Conservation (phyloP, 192 early-diverging fungal species). For the Rhizophagus clarus region DNA sequence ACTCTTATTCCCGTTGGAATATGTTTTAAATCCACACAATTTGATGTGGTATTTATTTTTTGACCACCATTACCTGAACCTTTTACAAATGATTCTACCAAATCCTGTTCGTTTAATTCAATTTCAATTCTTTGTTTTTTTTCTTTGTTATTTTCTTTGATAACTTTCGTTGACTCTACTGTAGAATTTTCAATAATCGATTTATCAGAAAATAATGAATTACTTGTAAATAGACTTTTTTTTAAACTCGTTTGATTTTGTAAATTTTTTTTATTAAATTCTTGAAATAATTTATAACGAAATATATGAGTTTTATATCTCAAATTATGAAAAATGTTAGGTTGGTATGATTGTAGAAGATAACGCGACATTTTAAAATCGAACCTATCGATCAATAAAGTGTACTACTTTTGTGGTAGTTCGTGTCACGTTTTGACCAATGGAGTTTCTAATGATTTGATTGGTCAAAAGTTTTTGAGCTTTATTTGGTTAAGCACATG, state of each 20-base stretch:
- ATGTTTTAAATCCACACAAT: conserved; percentile 74
- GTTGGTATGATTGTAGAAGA: too few species aligned
- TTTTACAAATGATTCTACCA: conserved; percentile 75
- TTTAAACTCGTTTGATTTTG: background rate
- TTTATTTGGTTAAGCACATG: too few species aligned
- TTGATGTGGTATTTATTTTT: conserved; percentile 78
- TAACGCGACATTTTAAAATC: too few species aligned
- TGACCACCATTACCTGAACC: conserved; percentile 82
- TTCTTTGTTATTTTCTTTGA: background rate
- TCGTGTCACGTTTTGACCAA: too few species aligned
- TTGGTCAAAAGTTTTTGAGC: too few species aligned
- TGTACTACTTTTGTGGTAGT: too few species aligned
- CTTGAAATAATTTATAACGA: too few species aligned
- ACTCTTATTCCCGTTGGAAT: conserved; percentile 68
- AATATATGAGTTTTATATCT: too few species aligned
- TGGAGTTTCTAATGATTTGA: too few species aligned
- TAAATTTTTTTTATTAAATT: background rate
- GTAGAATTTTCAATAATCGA: background rate
- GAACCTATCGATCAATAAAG: too few species aligned
- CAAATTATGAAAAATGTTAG: too few species aligned
- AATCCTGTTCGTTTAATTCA: conserved; percentile 62
- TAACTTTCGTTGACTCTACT: background rate
- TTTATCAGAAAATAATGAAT: background rate
- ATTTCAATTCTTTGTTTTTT: conserved; percentile 39
- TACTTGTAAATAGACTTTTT: background rate